These are phyloP conservation scores for Daldinia caldariorum DNA, from an alignment of 495 filamentous ascomycete genomes.

Conservation along the genomic window DNA sequence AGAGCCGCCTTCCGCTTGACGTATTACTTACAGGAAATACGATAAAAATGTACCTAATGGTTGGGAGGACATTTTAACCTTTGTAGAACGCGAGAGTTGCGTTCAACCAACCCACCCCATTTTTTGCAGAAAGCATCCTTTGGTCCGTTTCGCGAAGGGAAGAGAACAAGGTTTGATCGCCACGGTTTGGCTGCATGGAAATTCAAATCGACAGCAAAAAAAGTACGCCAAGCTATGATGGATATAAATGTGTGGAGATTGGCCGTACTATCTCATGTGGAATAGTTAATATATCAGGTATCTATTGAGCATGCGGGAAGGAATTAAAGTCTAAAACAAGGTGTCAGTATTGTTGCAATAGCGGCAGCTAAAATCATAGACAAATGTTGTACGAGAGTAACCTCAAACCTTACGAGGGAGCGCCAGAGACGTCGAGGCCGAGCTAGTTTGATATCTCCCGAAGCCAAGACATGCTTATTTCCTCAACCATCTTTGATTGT, in stretches of 20 bases:
- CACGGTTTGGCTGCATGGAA: slow-evolving; percentile 2
- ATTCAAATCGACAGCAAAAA: slow-evolving; percentile 9
- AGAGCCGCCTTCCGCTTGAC: not conserved
- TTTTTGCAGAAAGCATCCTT: slow-evolving; percentile 8
- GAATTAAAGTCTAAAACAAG: slow-evolving; percentile 41
- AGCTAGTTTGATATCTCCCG: slow-evolving; percentile 34
- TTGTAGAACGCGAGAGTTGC: slow-evolving; percentile 1
- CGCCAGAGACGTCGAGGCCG: slow-evolving; percentile 13
- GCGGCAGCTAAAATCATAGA: slow-evolving; percentile 26
- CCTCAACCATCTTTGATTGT: not conserved
- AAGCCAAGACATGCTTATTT: slow-evolving; percentile 18
- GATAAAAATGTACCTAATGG: too few relatives aligned
- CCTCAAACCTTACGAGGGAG: slow-evolving; percentile 27
- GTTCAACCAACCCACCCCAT: slow-evolving; percentile 15
- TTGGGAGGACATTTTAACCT: not conserved
- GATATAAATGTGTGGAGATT: slow-evolving; percentile 10
- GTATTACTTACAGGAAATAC: not conserved
- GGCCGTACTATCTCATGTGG: not conserved
- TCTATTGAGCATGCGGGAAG: slow-evolving; percentile 21
- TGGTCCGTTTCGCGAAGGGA: slow-evolving; percentile 1
- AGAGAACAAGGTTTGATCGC: slow-evolving; percentile 11
- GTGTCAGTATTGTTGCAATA: slow-evolving; percentile 41
- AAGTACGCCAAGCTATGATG: too few relatives aligned
- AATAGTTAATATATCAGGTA: not conserved
- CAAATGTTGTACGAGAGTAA: slow-evolving; percentile 24